Evolutionary conservation across 352 stramenopile species (phyloP).

Genomic region (Blastocystis sp.): DNA sequence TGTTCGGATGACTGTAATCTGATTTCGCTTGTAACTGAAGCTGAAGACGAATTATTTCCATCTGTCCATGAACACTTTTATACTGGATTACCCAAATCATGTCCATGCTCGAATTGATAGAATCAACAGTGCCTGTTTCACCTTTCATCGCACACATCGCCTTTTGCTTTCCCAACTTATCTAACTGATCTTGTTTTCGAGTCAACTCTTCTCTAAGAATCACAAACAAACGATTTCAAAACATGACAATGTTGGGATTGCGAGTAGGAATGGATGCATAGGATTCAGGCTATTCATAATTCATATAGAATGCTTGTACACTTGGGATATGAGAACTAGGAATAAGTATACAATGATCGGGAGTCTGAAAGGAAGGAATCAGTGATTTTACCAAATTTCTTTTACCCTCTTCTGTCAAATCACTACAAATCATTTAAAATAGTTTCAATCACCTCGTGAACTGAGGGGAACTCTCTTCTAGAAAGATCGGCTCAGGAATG

Average conservation of each 20-base stretch:
- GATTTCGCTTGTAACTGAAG: neutral
- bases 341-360: conserved; percentile 15
- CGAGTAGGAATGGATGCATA: neutral
- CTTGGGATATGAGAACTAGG: neutral
- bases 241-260: neutral
- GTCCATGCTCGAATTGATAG: neutral
- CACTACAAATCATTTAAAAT: neutral
- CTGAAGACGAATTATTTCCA: neutral
- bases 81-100: neutral
- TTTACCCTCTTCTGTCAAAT: neutral
- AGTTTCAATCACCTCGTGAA: neutral
- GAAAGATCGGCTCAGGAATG: conserved; percentile 3
- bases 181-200: neutral
- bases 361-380: conserved; percentile 8
- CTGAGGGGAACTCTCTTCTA: neutral
- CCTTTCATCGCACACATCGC: neutral
- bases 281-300: neutral
- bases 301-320: neutral
- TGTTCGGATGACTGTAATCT: neutral
- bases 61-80: neutral
- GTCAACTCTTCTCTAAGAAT: neutral
- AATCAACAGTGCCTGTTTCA: neutral
- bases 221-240: neutral
- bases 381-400: conserved; percentile 14
- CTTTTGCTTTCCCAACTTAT: neutral